Conservation (phyloP, 306 rosid species). For the Sicyos baderoa region DNA sequence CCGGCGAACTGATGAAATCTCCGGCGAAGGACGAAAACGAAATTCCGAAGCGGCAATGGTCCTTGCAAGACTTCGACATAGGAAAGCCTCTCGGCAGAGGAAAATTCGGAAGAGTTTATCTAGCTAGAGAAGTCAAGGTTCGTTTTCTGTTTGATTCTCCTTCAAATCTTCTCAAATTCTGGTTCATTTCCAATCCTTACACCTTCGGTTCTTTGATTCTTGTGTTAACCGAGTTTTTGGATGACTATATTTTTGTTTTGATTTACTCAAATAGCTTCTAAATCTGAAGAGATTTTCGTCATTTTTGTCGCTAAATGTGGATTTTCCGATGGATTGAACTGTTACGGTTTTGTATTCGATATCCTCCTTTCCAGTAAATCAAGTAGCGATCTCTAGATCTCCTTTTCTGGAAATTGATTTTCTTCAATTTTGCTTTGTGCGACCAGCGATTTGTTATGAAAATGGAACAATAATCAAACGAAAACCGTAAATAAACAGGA, state of each 20-base stretch:
- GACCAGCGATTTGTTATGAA: too few species aligned
- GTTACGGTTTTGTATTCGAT: neutral
- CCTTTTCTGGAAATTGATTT: too few species aligned
- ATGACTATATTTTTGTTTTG: neutral
- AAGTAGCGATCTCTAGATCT: neutral
- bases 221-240: neutral
- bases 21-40: conserved; percentile 9
- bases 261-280: neutral
- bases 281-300: neutral
- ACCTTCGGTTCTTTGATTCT: neutral
- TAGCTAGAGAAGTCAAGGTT: conserved; percentile 69
- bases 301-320: neutral
- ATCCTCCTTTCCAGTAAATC: neutral
- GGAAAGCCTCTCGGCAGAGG: conserved; percentile 86
- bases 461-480: too few species aligned
- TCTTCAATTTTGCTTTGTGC: too few species aligned
- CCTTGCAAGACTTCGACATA: conserved; percentile 60
- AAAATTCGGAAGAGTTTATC: conserved; percentile 78
- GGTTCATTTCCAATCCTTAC: neutral
- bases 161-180: neutral
- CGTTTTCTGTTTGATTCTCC: neutral
- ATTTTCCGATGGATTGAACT: neutral
- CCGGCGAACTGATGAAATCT: conserved; percentile 22
- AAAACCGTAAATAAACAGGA: too few species aligned
- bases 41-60: conserved; percentile 41